These are phyloP conservation scores for Globisporangium orthogonon DNA, from an alignment of 352 stramenopile genomes.

Conservation along the genomic window DNA sequence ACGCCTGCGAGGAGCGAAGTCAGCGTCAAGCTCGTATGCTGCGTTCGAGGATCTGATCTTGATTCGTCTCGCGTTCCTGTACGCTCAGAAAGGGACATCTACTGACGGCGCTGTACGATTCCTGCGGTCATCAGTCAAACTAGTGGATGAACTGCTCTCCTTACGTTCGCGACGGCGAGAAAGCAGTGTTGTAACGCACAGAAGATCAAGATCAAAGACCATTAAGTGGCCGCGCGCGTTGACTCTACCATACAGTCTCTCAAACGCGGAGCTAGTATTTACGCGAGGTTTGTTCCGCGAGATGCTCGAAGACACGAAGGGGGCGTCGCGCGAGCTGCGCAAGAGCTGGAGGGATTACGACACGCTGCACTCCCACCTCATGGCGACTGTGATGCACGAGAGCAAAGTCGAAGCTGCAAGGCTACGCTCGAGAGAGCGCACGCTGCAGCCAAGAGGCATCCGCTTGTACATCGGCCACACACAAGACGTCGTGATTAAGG, in stretches of 20 bases:
- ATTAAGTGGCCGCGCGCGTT: slow-evolving; percentile 26
- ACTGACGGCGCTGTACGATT: slow-evolving; percentile 7
- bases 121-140: slow-evolving; percentile 15
- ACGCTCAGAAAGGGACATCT: slow-evolving; percentile 16
- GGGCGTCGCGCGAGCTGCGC: slow-evolving; percentile 17
- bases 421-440: not conserved
- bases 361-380: slow-evolving; percentile 32
- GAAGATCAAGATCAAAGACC: slow-evolving; percentile 10
- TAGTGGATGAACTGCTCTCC: slow-evolving; percentile 27
- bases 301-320: slow-evolving; percentile 25
- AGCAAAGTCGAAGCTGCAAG: not conserved
- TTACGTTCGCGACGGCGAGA: slow-evolving; percentile 13
- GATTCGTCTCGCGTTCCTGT: slow-evolving; percentile 45
- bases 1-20: slow-evolving; percentile 29
- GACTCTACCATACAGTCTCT: slow-evolving; percentile 23
- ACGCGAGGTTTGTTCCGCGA: slow-evolving; percentile 27
- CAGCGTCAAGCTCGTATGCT: slow-evolving; percentile 21
- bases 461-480: slow-evolving; percentile 41
- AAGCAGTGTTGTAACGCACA: not conserved
- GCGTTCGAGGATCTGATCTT: slow-evolving; percentile 50
- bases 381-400: slow-evolving; percentile 16
- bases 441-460: slow-evolving; percentile 21
- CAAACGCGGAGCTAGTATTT: slow-evolving; percentile 25
- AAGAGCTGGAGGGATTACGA: slow-evolving; percentile 41
- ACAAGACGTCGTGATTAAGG: slow-evolving; percentile 22